Evolutionary conservation across 1,284 basidiomycete species (phyloP).

Genomic region (Trametes versicolor): DNA sequence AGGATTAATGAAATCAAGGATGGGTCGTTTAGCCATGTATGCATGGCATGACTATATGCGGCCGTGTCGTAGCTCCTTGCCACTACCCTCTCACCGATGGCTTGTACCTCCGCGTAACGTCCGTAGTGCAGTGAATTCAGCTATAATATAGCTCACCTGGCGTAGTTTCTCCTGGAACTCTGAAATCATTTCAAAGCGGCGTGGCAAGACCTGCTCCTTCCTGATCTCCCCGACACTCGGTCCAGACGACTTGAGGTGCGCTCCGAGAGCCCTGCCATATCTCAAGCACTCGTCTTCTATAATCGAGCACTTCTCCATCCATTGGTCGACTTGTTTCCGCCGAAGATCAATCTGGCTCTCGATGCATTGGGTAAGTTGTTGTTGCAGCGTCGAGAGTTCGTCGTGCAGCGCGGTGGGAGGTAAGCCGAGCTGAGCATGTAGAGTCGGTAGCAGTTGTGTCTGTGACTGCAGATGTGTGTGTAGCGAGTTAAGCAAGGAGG

Average conservation of each 20-base stretch:
- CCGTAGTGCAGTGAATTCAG: too few relatives aligned
- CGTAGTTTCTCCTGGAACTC: conserved; percentile 78
- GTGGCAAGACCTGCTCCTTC: conserved; percentile 69
- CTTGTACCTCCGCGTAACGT: too few relatives aligned
- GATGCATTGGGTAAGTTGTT: conserved; percentile 73
- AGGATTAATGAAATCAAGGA: too few relatives aligned
- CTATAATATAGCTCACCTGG: conserved; percentile 59
- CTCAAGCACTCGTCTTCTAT: conserved; percentile 71
- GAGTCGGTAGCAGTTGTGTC: conserved; percentile 76
- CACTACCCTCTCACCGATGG: too few relatives aligned
- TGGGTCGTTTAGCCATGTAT: conserved; percentile 38
- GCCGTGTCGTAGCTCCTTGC: too few relatives aligned
- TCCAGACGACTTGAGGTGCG: conserved; percentile 70
- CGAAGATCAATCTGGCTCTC: conserved; percentile 73
- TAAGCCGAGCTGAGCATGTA: conserved; percentile 76
- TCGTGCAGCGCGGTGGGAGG: conserved; percentile 79
- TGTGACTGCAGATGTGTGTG: conserved; percentile 81
- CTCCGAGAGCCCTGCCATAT: conserved; percentile 74
- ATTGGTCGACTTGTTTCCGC: conserved; percentile 74
- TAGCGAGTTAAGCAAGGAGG: conserved; percentile 76
- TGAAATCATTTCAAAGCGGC: conserved; percentile 69
- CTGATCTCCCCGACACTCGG: conserved; percentile 68
- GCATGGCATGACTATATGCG: background rate
- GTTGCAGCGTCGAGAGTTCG: conserved; percentile 72
- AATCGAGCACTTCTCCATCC: conserved; percentile 69